Base-by-base conservation (phyloP, 202 grass and related monocot species). In the Cymbopogon flexuosus region DNA sequence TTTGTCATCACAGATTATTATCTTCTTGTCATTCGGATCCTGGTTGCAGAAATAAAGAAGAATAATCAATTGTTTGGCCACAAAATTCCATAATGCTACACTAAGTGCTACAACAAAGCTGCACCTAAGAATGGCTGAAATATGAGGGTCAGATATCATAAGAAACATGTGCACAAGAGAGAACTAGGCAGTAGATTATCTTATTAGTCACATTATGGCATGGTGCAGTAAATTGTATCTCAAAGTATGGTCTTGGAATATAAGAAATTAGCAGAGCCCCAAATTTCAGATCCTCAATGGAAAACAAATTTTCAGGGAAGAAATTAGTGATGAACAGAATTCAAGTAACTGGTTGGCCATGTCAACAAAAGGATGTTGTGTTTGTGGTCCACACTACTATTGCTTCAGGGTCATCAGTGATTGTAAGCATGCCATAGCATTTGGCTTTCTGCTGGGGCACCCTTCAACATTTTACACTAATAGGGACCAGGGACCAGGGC, bases 11-110 rank as follows among this genome's bases (percentile, higher is more conserved):
- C 92, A 94, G 37, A 94, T 73, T 71, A 91, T 89, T 63, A 91
- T 85, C 79, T 90, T 93, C 87, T 91, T 91, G 62, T 94, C 70
- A 11, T 76, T 75, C 2, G 92, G 89, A 84, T 91, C 92, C 89
- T 91, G 84, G 2, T 37, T 30, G 5, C 36, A 86, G 65, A 77
- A 81, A 71, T 8, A 73, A 73, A 24, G 75, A 1, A 68, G 41
- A 79, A 39, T 57, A 67, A 86, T 64, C 29, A 71, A 66, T 19
- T 24, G n/a, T 58, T 37, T 58, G 23, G 72, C 6, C 12, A 73
- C 5, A 58, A 46, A 79, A 65, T 24, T 35, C 67, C 73, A 35
- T 30, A 83, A 79, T 29, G 51, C 10, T 41, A 40, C 8, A 30
- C 2, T 66, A 4, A 7, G 27, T 81, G 15, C 40, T 39, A 74